Evolutionary conservation across 306 rosid genomes (phyloP), one percentile per base, ranked within the genome.

Genomic region (Amphicarpaea edgeworthii): DNA sequence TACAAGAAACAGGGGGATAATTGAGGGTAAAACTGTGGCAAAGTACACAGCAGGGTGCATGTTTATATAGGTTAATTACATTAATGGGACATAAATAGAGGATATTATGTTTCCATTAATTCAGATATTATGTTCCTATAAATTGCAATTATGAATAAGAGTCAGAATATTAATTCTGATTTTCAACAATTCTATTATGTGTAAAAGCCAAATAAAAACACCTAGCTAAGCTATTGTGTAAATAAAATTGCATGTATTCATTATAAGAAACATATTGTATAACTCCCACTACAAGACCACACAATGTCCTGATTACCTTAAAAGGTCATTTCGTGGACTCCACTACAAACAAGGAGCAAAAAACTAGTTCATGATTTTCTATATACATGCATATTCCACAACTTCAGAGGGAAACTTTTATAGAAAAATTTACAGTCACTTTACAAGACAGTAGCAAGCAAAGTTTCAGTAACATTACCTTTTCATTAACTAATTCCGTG

Each of bases 401-500:
- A 47, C 41, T 64, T 78, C 28, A 51, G 26, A 3, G 1, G 16
- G 53, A 57, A 50, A 26, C 45, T 17, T 55, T 16, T 7, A 37
- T 1, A 30, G 34, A 30, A 2, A 30, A 30, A 30, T 2, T 30
- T 34, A 34, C 40, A 34, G 40, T 6, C 15, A 57, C 50, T 40
- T 14, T 34, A 45, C 28, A 53, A 12, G 46, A 72, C 32, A 74
- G 26, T 49, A 50, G 66, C 43, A 21, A 70, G 58, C 24, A 84
- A 21, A 34, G 20, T 70, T 78, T 21, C 5, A 37, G 46, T 19
- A 60, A 53, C 76, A 76, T 46, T 82, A 89, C 99, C 93, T 90
- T 96, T 76, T 90, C 96, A 77, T 86, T 79, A 77, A 90, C 93
- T 87, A 96, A 76, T 76, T 89, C 98, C 2, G 84, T 88, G 78